These are phyloP conservation scores for Candida sp. DNA, from an alignment of 1,139 yeast genomes.

Conservation along the genomic window DNA sequence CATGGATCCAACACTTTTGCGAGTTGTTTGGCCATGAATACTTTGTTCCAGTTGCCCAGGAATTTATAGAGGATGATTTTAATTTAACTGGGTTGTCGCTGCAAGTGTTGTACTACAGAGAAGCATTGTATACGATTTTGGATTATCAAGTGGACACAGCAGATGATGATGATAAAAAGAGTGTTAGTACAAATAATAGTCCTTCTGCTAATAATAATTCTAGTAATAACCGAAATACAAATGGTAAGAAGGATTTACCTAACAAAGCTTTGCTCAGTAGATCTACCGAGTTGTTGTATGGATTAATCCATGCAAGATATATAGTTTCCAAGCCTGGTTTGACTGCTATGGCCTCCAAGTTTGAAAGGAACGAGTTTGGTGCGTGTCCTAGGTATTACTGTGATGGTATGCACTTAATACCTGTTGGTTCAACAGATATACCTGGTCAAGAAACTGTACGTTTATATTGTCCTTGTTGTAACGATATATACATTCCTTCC, in stretches of 20 bases:
- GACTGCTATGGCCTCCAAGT: slow-evolving; percentile 94
- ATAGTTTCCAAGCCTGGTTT: slow-evolving; percentile 88
- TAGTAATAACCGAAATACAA: neutral
- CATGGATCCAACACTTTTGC: slow-evolving; percentile 92
- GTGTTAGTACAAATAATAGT: slow-evolving; percentile 10
- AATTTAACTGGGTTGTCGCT: slow-evolving; percentile 85
- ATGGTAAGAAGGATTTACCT: slow-evolving; percentile 41
- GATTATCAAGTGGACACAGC: slow-evolving; percentile 80
- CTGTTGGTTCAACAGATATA: slow-evolving; percentile 87
- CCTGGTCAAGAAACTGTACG: slow-evolving; percentile 93
- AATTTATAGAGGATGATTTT: slow-evolving; percentile 94
- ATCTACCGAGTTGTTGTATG: slow-evolving; percentile 88
- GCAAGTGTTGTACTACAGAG: slow-evolving; percentile 87
- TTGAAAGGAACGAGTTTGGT: slow-evolving; percentile 87
- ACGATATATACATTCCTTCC: slow-evolving; percentile 84
- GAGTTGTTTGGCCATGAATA: slow-evolving; percentile 88
- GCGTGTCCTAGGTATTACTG: slow-evolving; percentile 89
- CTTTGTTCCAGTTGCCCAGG: slow-evolving; percentile 89
- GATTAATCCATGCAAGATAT: slow-evolving; percentile 90
- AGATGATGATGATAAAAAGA: slow-evolving; percentile 26
- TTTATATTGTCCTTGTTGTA: slow-evolving; percentile 91
- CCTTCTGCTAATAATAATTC: slow-evolving; percentile 2
- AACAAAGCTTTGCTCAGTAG: slow-evolving; percentile 78
- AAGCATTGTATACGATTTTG: slow-evolving; percentile 85
- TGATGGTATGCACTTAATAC: slow-evolving; percentile 88